Conservation (phyloP, 2,329 filamentous ascomycete genomes). For the Hypoxylon sp. region DNA sequence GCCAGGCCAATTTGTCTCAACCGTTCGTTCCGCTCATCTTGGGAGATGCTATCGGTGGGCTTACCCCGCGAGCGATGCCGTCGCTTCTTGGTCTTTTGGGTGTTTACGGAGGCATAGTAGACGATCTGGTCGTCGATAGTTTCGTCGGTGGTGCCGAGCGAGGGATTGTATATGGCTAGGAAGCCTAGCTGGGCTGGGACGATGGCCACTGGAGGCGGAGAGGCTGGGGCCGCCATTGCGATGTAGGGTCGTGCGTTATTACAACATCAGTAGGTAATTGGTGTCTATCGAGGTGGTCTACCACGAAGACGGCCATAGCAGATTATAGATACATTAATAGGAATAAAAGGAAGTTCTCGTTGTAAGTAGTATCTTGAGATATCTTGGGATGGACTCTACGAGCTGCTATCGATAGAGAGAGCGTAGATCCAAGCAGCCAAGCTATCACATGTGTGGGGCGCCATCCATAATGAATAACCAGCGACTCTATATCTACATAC, state of each 20-base stretch:
- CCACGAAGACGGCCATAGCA: slow-evolving; percentile 37
- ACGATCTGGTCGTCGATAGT: slow-evolving; percentile 87
- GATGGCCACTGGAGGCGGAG: slow-evolving; percentile 55
- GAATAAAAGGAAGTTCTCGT: neutral
- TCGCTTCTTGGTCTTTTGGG: slow-evolving; percentile 59
- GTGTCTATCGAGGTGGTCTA: slow-evolving; percentile 33
- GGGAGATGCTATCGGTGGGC: slow-evolving; percentile 62
- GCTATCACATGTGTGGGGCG: slow-evolving; percentile 3
- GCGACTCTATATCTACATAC: neutral
- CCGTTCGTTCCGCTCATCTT: slow-evolving; percentile 85
- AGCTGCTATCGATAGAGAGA: neutral
- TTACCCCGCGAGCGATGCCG: slow-evolving; percentile 60
- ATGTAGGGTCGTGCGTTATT: slow-evolving; percentile 16
- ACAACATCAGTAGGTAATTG: slow-evolving; percentile 27
- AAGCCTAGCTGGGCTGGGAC: slow-evolving; percentile 89
- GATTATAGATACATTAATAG: slow-evolving; percentile 16
- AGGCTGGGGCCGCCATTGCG: slow-evolving; percentile 45
- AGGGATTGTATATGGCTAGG: slow-evolving; percentile 94
- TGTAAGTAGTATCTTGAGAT: neutral
- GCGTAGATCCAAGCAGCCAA: neutral
- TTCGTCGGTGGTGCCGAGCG: slow-evolving; percentile 72
- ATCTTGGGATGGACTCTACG: neutral
- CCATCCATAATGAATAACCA: neutral
- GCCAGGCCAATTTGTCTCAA: slow-evolving; percentile 94
- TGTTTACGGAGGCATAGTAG: slow-evolving; percentile 83